Evolutionary conservation across 139 green algal genomes (phyloP).

Genomic region (Nannochloris sp.): DNA sequence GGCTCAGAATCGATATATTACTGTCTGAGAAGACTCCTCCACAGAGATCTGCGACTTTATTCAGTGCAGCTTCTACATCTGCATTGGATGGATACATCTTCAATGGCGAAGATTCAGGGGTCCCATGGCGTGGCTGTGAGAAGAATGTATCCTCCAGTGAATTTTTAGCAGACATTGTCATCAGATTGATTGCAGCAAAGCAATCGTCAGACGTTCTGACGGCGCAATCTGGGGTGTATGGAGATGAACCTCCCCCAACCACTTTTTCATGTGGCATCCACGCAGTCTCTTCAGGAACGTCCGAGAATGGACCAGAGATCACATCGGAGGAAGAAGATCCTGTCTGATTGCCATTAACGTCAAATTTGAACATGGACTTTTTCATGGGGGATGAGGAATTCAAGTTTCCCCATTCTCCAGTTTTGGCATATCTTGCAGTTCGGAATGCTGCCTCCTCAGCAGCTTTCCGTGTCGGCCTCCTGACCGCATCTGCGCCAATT

Average conservation of each 20-base stretch:
- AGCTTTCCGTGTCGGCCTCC: conserved; percentile 18
- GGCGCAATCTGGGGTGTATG: background rate
- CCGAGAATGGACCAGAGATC: conserved; percentile 23
- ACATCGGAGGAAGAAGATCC: conserved; percentile 7
- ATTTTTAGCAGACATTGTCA: conserved; percentile 36
- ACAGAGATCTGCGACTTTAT: background rate
- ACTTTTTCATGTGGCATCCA: conserved; percentile 25
- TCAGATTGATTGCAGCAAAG: conserved; percentile 47
- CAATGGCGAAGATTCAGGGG: background rate
- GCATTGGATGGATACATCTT: conserved; percentile 1
- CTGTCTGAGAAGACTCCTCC: background rate
- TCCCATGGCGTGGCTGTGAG: background rate
- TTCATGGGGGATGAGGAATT: background rate
- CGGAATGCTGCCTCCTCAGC: conserved; percentile 29
- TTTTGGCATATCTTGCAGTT: conserved; percentile 27
- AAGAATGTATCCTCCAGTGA: background rate
- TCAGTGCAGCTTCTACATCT: conserved; percentile 4
- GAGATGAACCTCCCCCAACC: background rate
- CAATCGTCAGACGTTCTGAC: conserved; percentile 27
- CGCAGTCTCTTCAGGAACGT: conserved; percentile 43
- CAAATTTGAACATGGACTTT: background rate
- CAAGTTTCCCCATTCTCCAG: conserved; percentile 19
- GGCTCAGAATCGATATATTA: conserved; percentile 11
- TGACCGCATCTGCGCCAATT: conserved; percentile 4
- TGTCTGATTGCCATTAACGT: conserved; percentile 5